These are phyloP conservation scores for Psilocybe sp. DNA, from an alignment of 768 basidiomycete species.

Conservation along the genomic window DNA sequence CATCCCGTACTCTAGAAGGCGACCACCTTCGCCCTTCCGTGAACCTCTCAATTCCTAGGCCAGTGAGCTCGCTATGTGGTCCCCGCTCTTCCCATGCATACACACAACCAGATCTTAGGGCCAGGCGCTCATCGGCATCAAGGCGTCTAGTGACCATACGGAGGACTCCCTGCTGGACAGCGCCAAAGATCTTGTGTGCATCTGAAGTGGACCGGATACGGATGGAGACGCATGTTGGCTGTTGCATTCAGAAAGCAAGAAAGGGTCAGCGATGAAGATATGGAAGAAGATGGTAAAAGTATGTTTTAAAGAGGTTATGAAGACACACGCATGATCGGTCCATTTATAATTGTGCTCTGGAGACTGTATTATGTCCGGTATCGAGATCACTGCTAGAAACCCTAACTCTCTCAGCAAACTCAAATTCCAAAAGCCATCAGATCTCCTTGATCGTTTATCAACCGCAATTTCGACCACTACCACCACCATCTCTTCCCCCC, in stretches of 20 bases:
- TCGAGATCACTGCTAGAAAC: constrained; percentile 41
- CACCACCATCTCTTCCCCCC: neutral
- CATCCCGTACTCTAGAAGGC: constrained; percentile 80
- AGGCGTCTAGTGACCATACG: constrained; percentile 75
- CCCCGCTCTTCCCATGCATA: constrained; percentile 78
- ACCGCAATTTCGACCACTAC: constrained; percentile 1
- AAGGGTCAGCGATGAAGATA: constrained; percentile 10
- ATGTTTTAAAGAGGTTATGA: constrained; percentile 12
- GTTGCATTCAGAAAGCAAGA: constrained; percentile 49
- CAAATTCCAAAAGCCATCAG: constrained; percentile 24
- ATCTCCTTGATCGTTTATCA: constrained; percentile 14
- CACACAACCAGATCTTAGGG: constrained; percentile 50
- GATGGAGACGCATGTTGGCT: constrained; percentile 67
- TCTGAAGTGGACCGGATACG: constrained; percentile 77
- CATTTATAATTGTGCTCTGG: constrained; percentile 4
- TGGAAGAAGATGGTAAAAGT: constrained; percentile 12
- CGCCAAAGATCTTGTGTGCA: constrained; percentile 80
- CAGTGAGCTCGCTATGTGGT: constrained; percentile 71
- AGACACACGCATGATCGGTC: constrained; percentile 13
- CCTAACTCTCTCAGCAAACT: constrained; percentile 51
- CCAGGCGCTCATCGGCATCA: constrained; percentile 71
- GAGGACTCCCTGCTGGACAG: constrained; percentile 58
- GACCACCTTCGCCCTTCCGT: constrained; percentile 85
- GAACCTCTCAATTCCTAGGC: constrained; percentile 80
- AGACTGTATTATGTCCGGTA: constrained; percentile 12